A percentile compares a stretch with the other conserved stretches of the same genome.
phyloP scores from a whole-genome alignment of 331 rosid genomes.

The Malus hybrid region DNA sequence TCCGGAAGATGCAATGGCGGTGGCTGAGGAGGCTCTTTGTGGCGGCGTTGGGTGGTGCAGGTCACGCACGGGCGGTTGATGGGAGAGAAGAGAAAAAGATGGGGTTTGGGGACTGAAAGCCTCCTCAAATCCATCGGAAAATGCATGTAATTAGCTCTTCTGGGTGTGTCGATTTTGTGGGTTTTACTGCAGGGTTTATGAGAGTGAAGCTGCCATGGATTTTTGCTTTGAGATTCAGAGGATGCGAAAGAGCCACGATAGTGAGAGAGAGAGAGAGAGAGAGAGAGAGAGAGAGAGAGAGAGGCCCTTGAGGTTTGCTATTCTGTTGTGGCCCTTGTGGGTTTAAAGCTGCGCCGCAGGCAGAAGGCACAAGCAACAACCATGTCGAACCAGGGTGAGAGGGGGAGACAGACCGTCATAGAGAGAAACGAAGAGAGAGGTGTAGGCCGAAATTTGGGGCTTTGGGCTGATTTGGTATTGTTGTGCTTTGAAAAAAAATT shows the following conservation, averaged over 20 bases:
- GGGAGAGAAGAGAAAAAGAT: constrained; percentile 15
- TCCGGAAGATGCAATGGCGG: constrained; percentile 13
- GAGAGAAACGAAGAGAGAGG: neutral
- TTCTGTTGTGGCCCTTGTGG: neutral
- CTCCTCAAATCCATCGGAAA: constrained; percentile 42
- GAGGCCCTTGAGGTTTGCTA: neutral
- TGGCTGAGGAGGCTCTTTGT: constrained; percentile 23
- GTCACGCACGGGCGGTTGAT: constrained; percentile 41
- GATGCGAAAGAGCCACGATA: neutral
- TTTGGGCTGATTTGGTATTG: too few relatives aligned
- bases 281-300: neutral
- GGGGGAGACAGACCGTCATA: neutral
- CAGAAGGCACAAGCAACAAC: neutral
- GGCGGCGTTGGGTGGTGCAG: constrained; percentile 24
- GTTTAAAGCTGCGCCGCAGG: neutral
- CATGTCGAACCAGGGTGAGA: too few relatives aligned
- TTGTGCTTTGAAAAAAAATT: too few relatives aligned
- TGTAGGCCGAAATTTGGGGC: neutral
- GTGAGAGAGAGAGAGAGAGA: neutral
- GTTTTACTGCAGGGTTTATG: neutral
- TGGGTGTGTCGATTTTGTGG: neutral
- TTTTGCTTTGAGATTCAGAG: neutral
- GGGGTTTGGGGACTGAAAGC: constrained; percentile 22
- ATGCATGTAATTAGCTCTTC: neutral
- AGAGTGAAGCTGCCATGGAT: neutral